Evolutionary conservation across 768 basidiomycete species (phyloP), one percentile per base, ranked within the genome.

Genomic region (Cantharellus cinnabarinus): DNA sequence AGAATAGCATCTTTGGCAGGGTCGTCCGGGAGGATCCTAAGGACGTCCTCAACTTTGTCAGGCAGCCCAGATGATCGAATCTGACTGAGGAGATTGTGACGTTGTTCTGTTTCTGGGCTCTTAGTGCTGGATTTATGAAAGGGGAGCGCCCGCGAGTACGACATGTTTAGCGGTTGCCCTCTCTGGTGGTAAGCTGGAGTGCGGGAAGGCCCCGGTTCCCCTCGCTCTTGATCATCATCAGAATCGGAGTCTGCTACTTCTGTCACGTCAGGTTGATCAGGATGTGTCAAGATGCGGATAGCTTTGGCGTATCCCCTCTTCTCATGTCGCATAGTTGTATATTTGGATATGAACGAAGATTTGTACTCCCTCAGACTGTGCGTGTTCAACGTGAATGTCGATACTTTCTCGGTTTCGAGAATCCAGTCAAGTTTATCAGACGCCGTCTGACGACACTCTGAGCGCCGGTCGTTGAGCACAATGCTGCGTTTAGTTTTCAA

Each of bases 21-120:
- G 37, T 62, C 61, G 10, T 61, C 50, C 4, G 60, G 60, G 10
- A 62, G 41, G 1, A 62, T 41, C 38, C 39, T 53, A 35, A 52
- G 41, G 39, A 62, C 40, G 29, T 62, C 20, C 20, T 29, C 20
- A 29, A 29, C 20, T 29, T 29, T 29, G 20, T 29, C 20, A 29
- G 20, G 20, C 20, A 29, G 20, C 20, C 20, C 20, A 29, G 20
- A 29, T 29, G 20, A 29, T 29, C 20, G 20, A 29, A 29, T 29
- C 20, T 29, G 20, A 29, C 20, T 29, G 20, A 29, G 20, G 20
- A 29, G 20, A 29, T 29, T 29, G 20, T 29, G 20, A 29, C 20
- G 20, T 29, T 29, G 20, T 29, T 29, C 20, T 29, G 20, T 29
- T 29, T 29, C 20, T 29, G 20, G 20, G 20, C 20, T 29, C 20